These are phyloP conservation scores for Rhizoclosmatium globosum DNA, from an alignment of 192 early-diverging fungal genomes.

Conservation along the genomic window DNA sequence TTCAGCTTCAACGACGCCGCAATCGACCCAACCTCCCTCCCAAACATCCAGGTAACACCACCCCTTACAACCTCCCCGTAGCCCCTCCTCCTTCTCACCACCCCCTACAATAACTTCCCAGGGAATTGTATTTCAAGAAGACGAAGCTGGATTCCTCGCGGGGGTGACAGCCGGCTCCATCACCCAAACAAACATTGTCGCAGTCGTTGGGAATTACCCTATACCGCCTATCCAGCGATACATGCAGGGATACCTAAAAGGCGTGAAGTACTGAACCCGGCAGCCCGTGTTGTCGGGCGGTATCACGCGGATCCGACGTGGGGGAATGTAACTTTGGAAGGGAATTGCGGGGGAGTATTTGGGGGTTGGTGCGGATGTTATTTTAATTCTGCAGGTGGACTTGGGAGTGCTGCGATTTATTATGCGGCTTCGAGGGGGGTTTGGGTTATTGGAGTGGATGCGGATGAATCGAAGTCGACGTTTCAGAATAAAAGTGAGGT, in stretches of 20 bases:
- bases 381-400: conserved; percentile 43
- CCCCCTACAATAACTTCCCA: not conserved
- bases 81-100: no score
- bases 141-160: conserved; percentile 20
- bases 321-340: not conserved
- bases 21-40: not conserved
- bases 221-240: conserved; percentile 24
- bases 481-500: conserved; percentile 32
- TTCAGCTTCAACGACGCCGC: not conserved
- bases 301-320: conserved; percentile 13
- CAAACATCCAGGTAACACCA: not conserved
- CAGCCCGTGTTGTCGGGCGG: not conserved
- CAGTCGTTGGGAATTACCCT: conserved; percentile 17
- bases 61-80: no score
- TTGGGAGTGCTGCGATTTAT: conserved; percentile 36
- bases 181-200: conserved; percentile 23
- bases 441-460: conserved; percentile 49
- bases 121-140: not conserved
- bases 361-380: conserved; percentile 27
- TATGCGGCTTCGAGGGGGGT: conserved; percentile 25
- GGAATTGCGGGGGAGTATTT: conserved; percentile 11
- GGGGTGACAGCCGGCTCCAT: conserved; percentile 20
- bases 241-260: conserved; percentile 33
- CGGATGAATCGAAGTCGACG: conserved; percentile 29
- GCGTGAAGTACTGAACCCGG: conserved; percentile 23